Conservation (phyloP, 768 basidiomycete species). For the Leccinellum luteum region DNA sequence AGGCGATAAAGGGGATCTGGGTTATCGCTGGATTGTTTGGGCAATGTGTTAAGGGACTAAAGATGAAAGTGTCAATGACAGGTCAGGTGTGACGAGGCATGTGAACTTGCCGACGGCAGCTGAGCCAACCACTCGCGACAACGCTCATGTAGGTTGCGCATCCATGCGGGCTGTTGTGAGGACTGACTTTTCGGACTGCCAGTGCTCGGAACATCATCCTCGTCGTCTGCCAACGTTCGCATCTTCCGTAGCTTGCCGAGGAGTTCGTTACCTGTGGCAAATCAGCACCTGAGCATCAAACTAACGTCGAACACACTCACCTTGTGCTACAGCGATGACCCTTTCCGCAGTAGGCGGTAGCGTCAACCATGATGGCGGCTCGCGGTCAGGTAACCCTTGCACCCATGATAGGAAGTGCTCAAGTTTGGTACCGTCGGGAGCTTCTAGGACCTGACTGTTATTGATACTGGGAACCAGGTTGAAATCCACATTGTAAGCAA, state of each 20-base stretch:
- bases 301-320: slow-evolving; percentile 38
- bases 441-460: slow-evolving; percentile 55
- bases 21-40: slow-evolving; percentile 65
- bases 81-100: neutral
- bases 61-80: slow-evolving; percentile 11
- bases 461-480: slow-evolving; percentile 70
- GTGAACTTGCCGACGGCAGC: slow-evolving; percentile 64
- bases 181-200: slow-evolving; percentile 62
- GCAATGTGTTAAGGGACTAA: slow-evolving; percentile 64
- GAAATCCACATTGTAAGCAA: slow-evolving; percentile 93
- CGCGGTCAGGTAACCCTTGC: slow-evolving; percentile 82
- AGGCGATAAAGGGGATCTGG: slow-evolving; percentile 86
- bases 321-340: slow-evolving; percentile 88
- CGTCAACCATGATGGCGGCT: slow-evolving; percentile 93
- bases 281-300: slow-evolving; percentile 1
- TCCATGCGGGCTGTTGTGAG: slow-evolving; percentile 90
- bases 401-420: slow-evolving; percentile 93
- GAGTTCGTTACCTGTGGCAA: slow-evolving; percentile 65
- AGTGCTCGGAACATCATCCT: slow-evolving; percentile 57
- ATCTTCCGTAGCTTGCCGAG: slow-evolving; percentile 90
- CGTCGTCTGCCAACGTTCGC: slow-evolving; percentile 84
- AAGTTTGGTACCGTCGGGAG: slow-evolving; percentile 91
- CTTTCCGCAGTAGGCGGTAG: slow-evolving; percentile 90
- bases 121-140: slow-evolving; percentile 80
- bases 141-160: slow-evolving; percentile 79